Base-by-base conservation (phyloP, 192 early-diverging fungal genomes). In the Coemansia sp. region DNA sequence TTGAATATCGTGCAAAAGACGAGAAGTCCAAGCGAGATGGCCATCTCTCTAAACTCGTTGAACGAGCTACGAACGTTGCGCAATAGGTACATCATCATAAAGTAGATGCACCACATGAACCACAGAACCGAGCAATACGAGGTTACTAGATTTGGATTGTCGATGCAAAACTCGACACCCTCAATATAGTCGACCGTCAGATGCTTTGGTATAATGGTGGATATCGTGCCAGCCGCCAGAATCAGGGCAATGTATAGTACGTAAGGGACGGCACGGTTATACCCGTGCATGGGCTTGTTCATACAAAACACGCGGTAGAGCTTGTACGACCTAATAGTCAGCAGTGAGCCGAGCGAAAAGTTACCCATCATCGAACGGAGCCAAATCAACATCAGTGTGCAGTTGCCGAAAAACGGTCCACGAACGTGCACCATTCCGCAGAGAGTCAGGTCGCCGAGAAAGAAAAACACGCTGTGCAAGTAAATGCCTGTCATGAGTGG, bases 21-120 rank as follows among this genome's bases (percentile, higher is more conserved):
- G 14, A 76, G 67, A 39, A 72, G 62, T 3, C 64, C 37, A 26
- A 78, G 72, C 39, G 82, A 78, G 8, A 69, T 62, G 23, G 77
- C 67, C 70, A 84, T 76, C 67, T 78, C 73, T 33, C 74, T 72
- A 44, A 84, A 78, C 68, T 84, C 82, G 59, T 78, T 84, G 53
- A 84, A 84, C 49, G 76, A 78, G 68, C 76, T 84, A 61, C 77
- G 76, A 11, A 84, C 71, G 63, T 84, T 78, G 68, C 82, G 82
- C 61, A 84, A 65, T 8, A 84, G 64, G 69, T 74, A 84, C 52
- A 78, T 72, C 74, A 78, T 78, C 35, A 67, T 63, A 71, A 78
- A 78, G 38, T 74, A 76, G 2, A 76, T 62, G n/a, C 63, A 62
- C 70, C 76, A 78, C 43, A 78, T 66, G 58, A 58, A 70, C 70